Conservation (phyloP, 139 green algal species). For the Chlorella sorokiniana region DNA sequence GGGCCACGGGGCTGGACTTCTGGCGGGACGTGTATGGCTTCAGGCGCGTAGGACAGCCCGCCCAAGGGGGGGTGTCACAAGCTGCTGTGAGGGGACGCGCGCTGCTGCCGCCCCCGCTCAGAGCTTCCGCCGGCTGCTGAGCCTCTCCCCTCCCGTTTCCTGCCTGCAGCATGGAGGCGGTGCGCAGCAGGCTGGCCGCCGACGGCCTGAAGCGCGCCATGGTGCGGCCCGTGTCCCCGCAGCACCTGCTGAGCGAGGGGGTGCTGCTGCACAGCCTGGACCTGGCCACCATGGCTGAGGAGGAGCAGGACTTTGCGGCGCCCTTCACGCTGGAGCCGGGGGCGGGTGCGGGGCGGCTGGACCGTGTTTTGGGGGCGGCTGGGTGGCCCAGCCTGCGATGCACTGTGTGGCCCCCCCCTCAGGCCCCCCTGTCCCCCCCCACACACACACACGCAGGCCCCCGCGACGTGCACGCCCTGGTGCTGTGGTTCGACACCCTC, state of each 20-base stretch:
- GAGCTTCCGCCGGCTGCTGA: background rate
- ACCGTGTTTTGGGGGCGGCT: background rate
- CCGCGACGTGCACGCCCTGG: slow-evolving; percentile 63
- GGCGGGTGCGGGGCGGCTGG: background rate
- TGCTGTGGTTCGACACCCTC: slow-evolving; percentile 94
- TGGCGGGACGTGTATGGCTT: slow-evolving; percentile 95
- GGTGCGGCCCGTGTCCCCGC: slow-evolving; percentile 59
- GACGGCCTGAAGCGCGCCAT: slow-evolving; percentile 48
- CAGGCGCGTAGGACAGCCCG: too few relatives aligned
- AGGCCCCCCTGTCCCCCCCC: background rate
- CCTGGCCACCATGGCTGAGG: slow-evolving; percentile 75
- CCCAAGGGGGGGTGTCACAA: too few relatives aligned
- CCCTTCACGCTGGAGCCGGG: slow-evolving; percentile 63
- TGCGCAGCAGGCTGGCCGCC: background rate
- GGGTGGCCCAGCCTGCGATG: background rate
- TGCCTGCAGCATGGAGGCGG: slow-evolving; percentile 26
- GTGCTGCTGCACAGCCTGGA: slow-evolving; percentile 62
- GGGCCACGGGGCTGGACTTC: slow-evolving; percentile 68
- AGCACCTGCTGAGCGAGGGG: slow-evolving; percentile 57
- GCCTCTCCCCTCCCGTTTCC: background rate
- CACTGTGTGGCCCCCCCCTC: too few relatives aligned
- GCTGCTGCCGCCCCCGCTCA: too few relatives aligned
- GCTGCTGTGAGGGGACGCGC: too few relatives aligned
- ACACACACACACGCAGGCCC: slow-evolving; percentile 12
- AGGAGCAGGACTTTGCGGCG: slow-evolving; percentile 87